Evolutionary conservation across 441 rosid species (phyloP).

Genomic region (Gossypium laxum): DNA sequence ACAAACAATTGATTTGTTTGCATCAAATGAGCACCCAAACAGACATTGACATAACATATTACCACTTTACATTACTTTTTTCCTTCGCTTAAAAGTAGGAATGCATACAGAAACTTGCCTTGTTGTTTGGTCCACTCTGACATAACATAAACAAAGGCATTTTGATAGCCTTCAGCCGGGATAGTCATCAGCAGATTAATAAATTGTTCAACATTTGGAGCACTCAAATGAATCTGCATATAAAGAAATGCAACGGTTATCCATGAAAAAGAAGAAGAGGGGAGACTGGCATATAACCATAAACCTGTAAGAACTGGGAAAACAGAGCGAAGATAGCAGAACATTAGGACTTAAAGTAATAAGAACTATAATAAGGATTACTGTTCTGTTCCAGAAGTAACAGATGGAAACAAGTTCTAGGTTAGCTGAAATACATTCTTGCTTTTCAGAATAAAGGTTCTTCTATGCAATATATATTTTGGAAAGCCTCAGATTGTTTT

Average conservation of each 20-base stretch:
- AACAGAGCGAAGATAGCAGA: not conserved
- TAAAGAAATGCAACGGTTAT: conserved; percentile 9
- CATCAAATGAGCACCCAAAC: not conserved
- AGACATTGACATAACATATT: not conserved
- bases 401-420: not conserved
- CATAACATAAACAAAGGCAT: conserved; percentile 67
- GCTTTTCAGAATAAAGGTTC: not conserved
- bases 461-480: not conserved
- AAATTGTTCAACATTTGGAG: conserved; percentile 60
- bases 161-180: conserved; percentile 54
- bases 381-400: not conserved
- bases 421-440: not conserved
- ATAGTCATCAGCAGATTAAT: conserved; percentile 57
- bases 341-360: not conserved
- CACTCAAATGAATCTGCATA: conserved; percentile 77
- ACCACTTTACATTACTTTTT: not conserved
- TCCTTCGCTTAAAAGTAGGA: not conserved
- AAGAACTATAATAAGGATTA: not conserved
- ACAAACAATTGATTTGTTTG: not conserved
- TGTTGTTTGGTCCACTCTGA: conserved; percentile 88
- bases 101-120: conserved; percentile 38
- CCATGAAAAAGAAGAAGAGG: not conserved
- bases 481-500: not conserved
- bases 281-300: conserved; percentile 11
- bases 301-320: conserved; percentile 1